Percentiles rank a stretch among this genome's conserved stretches.
Evolutionary conservation across 345 rosid genomes (phyloP).

Genomic region (Trapa incisa): DNA sequence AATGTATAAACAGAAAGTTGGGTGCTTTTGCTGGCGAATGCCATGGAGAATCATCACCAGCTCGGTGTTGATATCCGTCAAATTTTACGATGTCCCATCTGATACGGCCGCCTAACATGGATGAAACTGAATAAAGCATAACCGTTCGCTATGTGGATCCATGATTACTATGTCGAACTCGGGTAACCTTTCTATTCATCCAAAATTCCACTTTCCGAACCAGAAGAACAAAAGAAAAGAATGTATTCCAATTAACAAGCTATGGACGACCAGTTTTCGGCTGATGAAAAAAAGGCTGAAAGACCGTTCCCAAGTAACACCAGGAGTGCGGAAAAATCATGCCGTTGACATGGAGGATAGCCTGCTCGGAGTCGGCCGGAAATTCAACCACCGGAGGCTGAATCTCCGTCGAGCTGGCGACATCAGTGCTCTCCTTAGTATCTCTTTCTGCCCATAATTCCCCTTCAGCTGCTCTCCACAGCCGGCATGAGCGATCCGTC

Average conservation of each 20-base stretch:
- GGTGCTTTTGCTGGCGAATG: background rate
- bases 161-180: no score
- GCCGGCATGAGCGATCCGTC: background rate
- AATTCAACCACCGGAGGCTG: slow-evolving; percentile 36
- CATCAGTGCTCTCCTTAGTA: slow-evolving; percentile 31
- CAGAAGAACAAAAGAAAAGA: background rate
- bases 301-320: no score
- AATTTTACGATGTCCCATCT: background rate
- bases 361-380: slow-evolving; percentile 38
- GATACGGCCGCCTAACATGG: background rate
- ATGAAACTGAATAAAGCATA: no score
- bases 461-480: slow-evolving; percentile 16
- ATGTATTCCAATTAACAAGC: background rate
- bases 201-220: background rate
- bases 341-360: slow-evolving; percentile 34
- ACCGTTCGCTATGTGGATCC: no score
- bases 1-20: background rate
- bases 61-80: no score
- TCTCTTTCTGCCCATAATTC: slow-evolving; percentile 20
- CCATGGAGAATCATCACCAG: no score
- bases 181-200: no score
- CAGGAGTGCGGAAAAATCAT: background rate
- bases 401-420: slow-evolving; percentile 34
- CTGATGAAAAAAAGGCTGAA: no score
- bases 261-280: background rate